Percentiles rank a stretch among this genome's conserved stretches.
Conservation (phyloP, 768 basidiomycete genomes). For the Kwoniella botswanensis region DNA sequence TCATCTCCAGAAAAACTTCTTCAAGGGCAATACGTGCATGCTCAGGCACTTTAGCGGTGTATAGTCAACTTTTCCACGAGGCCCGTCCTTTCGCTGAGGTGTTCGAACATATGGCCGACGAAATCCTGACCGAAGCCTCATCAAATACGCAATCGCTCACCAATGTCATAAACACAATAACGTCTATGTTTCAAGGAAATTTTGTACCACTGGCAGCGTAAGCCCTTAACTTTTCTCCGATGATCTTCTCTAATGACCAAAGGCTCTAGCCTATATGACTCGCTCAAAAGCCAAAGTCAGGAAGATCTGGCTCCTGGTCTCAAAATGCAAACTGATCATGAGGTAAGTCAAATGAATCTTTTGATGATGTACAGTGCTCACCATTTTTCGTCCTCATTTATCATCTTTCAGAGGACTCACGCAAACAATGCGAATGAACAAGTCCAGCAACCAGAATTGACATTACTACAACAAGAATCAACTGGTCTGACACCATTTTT, state of each 20-base stretch:
- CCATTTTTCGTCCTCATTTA: too few relatives aligned
- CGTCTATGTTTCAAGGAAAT: slow-evolving; percentile 11
- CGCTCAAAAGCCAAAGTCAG: not conserved
- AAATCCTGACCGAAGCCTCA: not conserved
- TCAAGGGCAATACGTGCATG: slow-evolving; percentile 19
- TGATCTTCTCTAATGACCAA: not conserved
- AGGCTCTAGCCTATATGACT: not conserved
- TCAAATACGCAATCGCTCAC: too few relatives aligned
- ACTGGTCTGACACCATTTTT: not conserved
- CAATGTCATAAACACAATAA: not conserved
- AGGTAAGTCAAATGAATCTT: too few relatives aligned
- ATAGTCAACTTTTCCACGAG: slow-evolving; percentile 12
- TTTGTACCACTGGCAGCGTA: slow-evolving; percentile 8
- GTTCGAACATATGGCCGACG: slow-evolving; percentile 22
- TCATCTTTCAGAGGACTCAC: too few relatives aligned
- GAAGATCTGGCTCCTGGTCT: not conserved
- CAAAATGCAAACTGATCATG: not conserved
- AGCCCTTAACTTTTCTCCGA: not conserved
- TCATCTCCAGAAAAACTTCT: slow-evolving; percentile 3
- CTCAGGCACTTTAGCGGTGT: slow-evolving; percentile 17
- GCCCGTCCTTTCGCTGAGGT: slow-evolving; percentile 10
- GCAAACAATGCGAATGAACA: too few relatives aligned
- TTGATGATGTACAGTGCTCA: too few relatives aligned
- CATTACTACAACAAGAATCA: not conserved
- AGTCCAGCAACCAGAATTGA: too few relatives aligned